These are phyloP conservation scores for Marchantia paleacea DNA, from an alignment of 225 moss, liverwort and hornwort species.

Conservation along the genomic window DNA sequence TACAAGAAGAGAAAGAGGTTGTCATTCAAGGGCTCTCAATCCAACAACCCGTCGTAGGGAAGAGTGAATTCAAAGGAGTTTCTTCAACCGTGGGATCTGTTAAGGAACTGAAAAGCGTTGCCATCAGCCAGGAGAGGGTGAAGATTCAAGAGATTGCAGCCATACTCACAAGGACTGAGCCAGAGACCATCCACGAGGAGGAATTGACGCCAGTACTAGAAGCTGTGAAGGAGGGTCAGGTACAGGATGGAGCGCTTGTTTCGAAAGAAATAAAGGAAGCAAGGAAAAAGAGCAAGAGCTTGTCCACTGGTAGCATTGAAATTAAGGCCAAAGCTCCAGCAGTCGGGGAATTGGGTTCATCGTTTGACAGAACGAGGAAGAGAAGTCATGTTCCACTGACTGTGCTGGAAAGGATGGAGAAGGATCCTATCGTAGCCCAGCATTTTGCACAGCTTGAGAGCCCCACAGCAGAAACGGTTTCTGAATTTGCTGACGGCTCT, in stretches of 20 bases:
- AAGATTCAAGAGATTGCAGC: neutral
- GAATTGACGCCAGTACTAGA: neutral
- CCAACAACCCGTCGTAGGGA: neutral
- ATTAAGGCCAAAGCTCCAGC: slow-evolving; percentile 4
- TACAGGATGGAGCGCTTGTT: neutral
- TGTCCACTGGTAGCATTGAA: slow-evolving; percentile 16
- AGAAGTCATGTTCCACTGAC: slow-evolving; percentile 31
- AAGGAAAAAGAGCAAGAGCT: slow-evolving; percentile 3
- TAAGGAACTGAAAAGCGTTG: neutral
- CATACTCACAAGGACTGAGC: neutral
- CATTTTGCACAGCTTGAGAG: slow-evolving; percentile 44
- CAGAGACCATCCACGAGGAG: neutral
- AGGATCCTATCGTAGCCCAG: slow-evolving; percentile 42
- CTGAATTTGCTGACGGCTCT: slow-evolving; percentile 14
- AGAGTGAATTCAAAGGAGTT: slow-evolving; percentile 6
- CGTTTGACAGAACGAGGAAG: slow-evolving; percentile 13
- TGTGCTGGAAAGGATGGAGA: slow-evolving; percentile 35
- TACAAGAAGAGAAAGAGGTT: neutral
- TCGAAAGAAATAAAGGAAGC: neutral
- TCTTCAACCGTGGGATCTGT: neutral
- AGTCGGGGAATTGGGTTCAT: neutral
- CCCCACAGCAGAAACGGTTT: slow-evolving; percentile 22
- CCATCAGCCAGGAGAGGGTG: neutral
- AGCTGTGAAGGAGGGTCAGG: neutral
- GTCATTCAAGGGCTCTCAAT: neutral